Evolutionary conservation across 164 flowering plant genomes (phyloP).

Genomic region (Annona squamosa): DNA sequence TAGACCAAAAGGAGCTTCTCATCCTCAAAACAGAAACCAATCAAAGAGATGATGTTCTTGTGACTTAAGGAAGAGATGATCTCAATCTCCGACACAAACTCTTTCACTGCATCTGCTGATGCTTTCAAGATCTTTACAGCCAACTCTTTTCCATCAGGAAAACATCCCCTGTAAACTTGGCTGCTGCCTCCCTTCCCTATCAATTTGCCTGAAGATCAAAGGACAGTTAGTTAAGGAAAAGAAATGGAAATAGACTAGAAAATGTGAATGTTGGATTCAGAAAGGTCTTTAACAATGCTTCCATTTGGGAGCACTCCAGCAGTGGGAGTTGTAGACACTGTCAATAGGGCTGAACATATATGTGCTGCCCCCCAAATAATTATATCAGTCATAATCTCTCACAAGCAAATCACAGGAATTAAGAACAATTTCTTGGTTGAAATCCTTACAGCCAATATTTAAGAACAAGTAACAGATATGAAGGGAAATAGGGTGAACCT

Average conservation of each 20-base stretch:
- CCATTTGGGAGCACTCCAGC: no score
- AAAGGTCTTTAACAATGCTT: no score
- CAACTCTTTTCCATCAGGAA: constrained; percentile 70
- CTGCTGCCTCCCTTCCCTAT: constrained; percentile 95
- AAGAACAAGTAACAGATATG: background rate
- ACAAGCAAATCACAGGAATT: background rate
- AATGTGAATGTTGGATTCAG: no score
- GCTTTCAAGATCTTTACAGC: constrained; percentile 85
- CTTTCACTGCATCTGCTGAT: constrained; percentile 58
- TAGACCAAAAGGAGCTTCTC: constrained; percentile 73
- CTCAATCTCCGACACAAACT: constrained; percentile 76
- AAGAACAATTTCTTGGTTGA: background rate
- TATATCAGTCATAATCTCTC: background rate
- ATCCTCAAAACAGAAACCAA: constrained; percentile 81
- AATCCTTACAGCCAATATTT: background rate
- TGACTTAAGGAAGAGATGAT: constrained; percentile 69
- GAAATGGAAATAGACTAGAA: background rate
- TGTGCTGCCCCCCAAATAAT: background rate
- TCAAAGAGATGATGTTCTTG: constrained; percentile 66
- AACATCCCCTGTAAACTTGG: constrained; percentile 73
- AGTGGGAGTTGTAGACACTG: no score
- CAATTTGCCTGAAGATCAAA: constrained; percentile 50
- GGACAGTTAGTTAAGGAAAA: background rate
- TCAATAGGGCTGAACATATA: background rate
- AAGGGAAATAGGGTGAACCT: constrained; percentile 36